Evolutionary conservation across 2,329 filamentous ascomycete species (phyloP).

Genomic region (Dichotomopilus funicola): DNA sequence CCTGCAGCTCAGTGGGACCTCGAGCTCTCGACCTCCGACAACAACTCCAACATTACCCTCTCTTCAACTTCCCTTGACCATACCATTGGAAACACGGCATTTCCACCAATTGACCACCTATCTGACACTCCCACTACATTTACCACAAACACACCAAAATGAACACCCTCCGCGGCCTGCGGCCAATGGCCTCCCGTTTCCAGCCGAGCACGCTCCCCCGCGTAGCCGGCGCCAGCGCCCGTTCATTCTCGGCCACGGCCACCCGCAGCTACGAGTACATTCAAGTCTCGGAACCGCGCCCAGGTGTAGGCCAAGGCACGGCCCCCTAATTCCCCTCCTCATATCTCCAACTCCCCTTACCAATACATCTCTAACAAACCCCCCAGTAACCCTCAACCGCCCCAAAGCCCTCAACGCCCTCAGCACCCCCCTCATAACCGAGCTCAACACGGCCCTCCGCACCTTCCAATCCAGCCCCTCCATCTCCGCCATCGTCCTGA

Average conservation of each 20-base stretch:
- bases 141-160: too few relatives aligned
- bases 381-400: conserved; percentile 78
- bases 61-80: not conserved
- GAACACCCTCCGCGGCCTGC: conserved; percentile 45
- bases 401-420: conserved; percentile 95
- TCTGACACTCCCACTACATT: too few relatives aligned
- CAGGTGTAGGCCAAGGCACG: conserved; percentile 83
- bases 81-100: not conserved
- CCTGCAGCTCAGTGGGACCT: conserved; percentile 8
- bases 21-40: not conserved
- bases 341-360: not conserved
- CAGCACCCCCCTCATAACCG: conserved; percentile 79
- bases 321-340: not conserved
- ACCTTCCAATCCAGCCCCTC: conserved; percentile 63
- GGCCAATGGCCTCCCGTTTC: conserved; percentile 54
- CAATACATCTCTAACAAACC: not conserved
- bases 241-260: conserved; percentile 43
- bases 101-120: not conserved
- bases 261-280: conserved; percentile 66
- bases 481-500: conserved; percentile 74
- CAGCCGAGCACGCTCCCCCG: conserved; percentile 50
- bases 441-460: conserved; percentile 74
- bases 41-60: not conserved
- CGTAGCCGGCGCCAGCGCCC: conserved; percentile 30
- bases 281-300: conserved; percentile 71